These are phyloP conservation scores for Colletotrichum sp. DNA, from an alignment of 2,329 filamentous ascomycete genomes.

Conservation along the genomic window DNA sequence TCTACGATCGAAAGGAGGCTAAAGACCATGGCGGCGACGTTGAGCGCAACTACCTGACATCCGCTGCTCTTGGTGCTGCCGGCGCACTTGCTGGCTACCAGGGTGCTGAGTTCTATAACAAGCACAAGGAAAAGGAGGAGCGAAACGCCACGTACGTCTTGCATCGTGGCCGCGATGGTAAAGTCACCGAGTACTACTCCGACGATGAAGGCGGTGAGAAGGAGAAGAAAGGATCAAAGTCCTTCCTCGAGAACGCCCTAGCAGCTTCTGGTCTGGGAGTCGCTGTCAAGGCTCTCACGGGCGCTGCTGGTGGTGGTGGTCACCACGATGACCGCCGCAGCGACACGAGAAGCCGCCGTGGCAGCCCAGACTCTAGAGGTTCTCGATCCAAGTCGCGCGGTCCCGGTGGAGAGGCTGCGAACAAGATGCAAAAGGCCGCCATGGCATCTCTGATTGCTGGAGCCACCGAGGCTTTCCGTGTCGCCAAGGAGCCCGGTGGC, in stretches of 20 bases:
- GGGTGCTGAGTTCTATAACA: slow-evolving; percentile 67
- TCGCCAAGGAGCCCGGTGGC: slow-evolving; percentile 84
- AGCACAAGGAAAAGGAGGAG: slow-evolving; percentile 60
- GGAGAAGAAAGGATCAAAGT: slow-evolving; percentile 66
- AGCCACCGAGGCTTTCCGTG: slow-evolving; percentile 89
- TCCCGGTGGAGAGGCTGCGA: slow-evolving; percentile 48
- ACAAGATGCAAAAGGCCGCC: slow-evolving; percentile 82
- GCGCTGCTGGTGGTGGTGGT: slow-evolving; percentile 48
- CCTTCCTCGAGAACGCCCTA: slow-evolving; percentile 67
- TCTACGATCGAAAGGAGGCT: slow-evolving; percentile 67
- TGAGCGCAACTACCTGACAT: slow-evolving; percentile 63
- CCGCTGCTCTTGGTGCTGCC: slow-evolving; percentile 66
- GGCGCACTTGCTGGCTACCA: slow-evolving; percentile 69
- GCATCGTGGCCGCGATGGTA: slow-evolving; percentile 59
- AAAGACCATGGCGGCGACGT: slow-evolving; percentile 54
- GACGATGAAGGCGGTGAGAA: slow-evolving; percentile 56
- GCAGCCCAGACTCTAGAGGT: slow-evolving; percentile 39
- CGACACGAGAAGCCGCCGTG: slow-evolving; percentile 37
- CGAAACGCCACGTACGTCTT: slow-evolving; percentile 58
- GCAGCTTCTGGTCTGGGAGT: slow-evolving; percentile 66
- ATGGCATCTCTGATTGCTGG: slow-evolving; percentile 90
- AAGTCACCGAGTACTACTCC: slow-evolving; percentile 60
- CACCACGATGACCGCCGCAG: slow-evolving; percentile 46
- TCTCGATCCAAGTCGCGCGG: slow-evolving; percentile 61
- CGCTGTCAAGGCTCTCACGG: slow-evolving; percentile 65